phyloP scores from a whole-genome alignment of 306 rosid species.

The Mimosa bimucronata region DNA sequence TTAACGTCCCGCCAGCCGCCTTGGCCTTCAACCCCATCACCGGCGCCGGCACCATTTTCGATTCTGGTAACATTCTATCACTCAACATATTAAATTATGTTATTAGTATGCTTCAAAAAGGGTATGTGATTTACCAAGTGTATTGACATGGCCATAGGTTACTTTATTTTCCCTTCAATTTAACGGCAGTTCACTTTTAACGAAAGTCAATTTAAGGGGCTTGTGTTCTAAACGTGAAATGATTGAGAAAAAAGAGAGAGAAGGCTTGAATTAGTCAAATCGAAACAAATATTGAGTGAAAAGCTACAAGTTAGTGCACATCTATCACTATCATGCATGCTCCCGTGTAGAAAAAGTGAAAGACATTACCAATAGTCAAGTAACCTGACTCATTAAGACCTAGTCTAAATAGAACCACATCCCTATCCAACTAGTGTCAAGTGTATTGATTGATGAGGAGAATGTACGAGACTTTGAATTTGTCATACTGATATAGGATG shows the following conservation, averaged over 20 bases:
- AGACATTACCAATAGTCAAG: not conserved
- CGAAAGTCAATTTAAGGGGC: not conserved
- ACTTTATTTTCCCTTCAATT: not conserved
- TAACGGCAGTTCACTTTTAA: not conserved
- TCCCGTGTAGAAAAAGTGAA: not conserved
- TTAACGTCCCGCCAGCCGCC: conserved; percentile 76
- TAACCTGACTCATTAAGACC: not conserved
- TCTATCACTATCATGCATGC: conserved; percentile 16
- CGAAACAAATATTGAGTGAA: conserved; percentile 11
- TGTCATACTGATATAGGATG: not conserved
- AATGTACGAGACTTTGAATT: not conserved
- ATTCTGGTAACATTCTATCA: conserved; percentile 63
- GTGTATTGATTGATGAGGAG: too few relatives aligned
- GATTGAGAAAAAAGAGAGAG: not conserved
- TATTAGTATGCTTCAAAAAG: not conserved
- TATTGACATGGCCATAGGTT: not conserved
- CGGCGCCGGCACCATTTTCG: conserved; percentile 86
- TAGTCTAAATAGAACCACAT: not conserved
- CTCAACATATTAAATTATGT: not conserved
- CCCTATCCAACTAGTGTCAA: not conserved
- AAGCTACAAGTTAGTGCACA: conserved; percentile 5
- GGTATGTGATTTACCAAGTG: not conserved
- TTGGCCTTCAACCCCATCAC: conserved; percentile 80
- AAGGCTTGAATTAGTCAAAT: conserved; percentile 12
- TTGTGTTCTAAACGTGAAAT: not conserved